Evolutionary conservation across 345 rosid species (phyloP), one percentile per base, ranked within the genome.

Genomic region (Corchorus capsularis): DNA sequence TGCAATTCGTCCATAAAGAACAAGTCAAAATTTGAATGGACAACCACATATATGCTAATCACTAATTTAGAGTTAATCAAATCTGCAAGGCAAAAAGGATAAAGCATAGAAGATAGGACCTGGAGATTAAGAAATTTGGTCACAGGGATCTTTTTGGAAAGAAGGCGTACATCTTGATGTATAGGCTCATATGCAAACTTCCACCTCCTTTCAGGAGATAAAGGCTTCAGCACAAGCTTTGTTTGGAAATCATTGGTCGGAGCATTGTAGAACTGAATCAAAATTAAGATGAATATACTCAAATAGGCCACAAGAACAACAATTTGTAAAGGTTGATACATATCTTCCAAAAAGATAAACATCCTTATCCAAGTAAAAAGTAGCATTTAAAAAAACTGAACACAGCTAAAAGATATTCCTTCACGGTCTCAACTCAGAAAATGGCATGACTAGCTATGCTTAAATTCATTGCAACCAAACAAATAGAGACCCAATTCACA

Each of bases 141-240:
- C 59, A 95, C 78, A 12, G 97, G 96, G 59, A 95, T 93, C 87
- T 93, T 95, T 84, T 90, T 93, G 0, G 99, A 93, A 59, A 85
- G 77, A 81, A 95, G 73, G 14, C 87, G 87, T 32, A 95, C 82
- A 66, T 95, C 94, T 71, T 92, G 94, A 70, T 72, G 88, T 63
- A 89, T 53, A 1, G 98, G 97, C 84, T 91, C 99, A 43, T 82
- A 93, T 39, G 87, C 71, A 57, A 95, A 93, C 80, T 89, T 93
- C 99, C 99, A 95, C 73, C 72, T 82, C 75, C 90, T 81, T 27
- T 92, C 98, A 39, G 86, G 87, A 16, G 88, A 88, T 39, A 91
- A 60, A 79, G 98, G 98, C 85, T 95, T 92, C 79, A 93, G 70
- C 76, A 95, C 97, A 73, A 95, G 85, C 89, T 95, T 95, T 15